Evolutionary conservation across 2,329 filamentous ascomycete species (phyloP), one percentile per base, ranked within the genome.

Genomic region (Aspergillus flavus): DNA sequence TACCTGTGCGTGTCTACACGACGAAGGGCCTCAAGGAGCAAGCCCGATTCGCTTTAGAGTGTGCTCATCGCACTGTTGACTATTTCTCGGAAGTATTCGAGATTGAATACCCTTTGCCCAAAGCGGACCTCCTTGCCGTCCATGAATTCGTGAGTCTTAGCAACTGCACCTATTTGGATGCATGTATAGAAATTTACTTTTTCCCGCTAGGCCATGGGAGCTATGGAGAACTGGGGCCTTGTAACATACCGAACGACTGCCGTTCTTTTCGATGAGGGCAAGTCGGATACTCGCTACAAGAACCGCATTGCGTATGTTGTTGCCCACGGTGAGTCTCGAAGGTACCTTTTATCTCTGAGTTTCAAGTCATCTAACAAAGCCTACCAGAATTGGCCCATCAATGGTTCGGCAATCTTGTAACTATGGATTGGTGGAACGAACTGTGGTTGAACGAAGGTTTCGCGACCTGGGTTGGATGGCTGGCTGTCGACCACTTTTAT

Each of bases 381-480:
- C 7, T 21, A 19, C 58, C 58, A 82, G 95, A 99, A 79, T 85
- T 99, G 66, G 95, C 94, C 61, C 93, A 97, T 75, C 93, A 96
- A 81, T 97, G 94, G 94, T 97, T 97, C 71, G 93, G 93, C 43
- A 96, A 97, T 77, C 86, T 97, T 12, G 93, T 96, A 50, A 97
- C 94, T 6, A 97, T 97, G 93, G 92, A 96, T 77, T 97, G 93
- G 93, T 95, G 92, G 92, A 92, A 90, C 75, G 91, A 96, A 81
- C 86, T 95, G 46, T 97, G 93, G 93, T 85, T 96, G 58, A 96
- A 96, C 73, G 94, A 98, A 79, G 94, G 94, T 14, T 99, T 99
- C 75, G 95, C 95, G 48, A 99, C 95, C 3, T 98, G 94, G 94
- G 94, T 97, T 50, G 95, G 94, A 58, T 99, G 94, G 94, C 86